Conservation (phyloP, 2,329 filamentous ascomycete genomes). For the Exophiala xenobiotica region DNA sequence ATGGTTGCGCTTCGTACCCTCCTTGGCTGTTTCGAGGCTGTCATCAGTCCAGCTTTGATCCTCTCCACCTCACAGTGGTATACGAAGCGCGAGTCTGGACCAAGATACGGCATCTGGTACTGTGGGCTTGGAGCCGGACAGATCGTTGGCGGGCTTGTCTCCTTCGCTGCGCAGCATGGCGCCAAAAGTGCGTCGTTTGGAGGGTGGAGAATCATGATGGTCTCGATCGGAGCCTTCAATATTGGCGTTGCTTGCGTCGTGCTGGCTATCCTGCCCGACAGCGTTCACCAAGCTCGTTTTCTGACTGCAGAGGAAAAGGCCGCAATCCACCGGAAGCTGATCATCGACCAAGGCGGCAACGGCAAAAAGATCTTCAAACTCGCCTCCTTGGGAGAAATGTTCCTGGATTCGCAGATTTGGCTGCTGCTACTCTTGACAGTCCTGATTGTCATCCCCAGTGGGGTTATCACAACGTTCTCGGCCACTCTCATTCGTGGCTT, state of each 20-base stretch:
- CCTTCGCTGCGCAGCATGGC: conserved; percentile 16
- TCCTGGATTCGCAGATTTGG: conserved; percentile 47
- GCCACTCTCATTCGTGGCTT: conserved; percentile 42
- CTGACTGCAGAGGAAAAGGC: conserved; percentile 55
- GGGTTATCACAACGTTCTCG: conserved; percentile 40
- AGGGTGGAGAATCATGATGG: conserved; percentile 41
- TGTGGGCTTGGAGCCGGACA: conserved; percentile 13
- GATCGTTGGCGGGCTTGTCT: conserved; percentile 12
- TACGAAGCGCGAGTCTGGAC: conserved; percentile 39
- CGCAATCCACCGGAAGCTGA: conserved; percentile 42
- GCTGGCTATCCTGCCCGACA: conserved; percentile 42
- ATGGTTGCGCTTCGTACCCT: conserved; percentile 47
- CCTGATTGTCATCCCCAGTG: conserved; percentile 39
- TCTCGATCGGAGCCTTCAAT: conserved; percentile 45
- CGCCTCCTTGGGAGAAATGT: conserved; percentile 6
- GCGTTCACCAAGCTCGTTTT: conserved; percentile 51
- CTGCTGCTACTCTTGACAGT: conserved; percentile 37
- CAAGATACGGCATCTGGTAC: conserved; percentile 32
- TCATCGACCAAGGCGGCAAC: conserved; percentile 26
- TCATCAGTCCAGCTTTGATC: conserved; percentile 52
- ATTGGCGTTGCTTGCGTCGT: conserved; percentile 48
- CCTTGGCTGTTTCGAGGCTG: conserved; percentile 49
- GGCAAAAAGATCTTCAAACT: conserved; percentile 23
- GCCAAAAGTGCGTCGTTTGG: conserved; percentile 26
- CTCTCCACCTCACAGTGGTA: conserved; percentile 54